Evolutionary conservation across 768 basidiomycete genomes (phyloP), one percentile per base, ranked within the genome.

Genomic region (Suillus decipiens): DNA sequence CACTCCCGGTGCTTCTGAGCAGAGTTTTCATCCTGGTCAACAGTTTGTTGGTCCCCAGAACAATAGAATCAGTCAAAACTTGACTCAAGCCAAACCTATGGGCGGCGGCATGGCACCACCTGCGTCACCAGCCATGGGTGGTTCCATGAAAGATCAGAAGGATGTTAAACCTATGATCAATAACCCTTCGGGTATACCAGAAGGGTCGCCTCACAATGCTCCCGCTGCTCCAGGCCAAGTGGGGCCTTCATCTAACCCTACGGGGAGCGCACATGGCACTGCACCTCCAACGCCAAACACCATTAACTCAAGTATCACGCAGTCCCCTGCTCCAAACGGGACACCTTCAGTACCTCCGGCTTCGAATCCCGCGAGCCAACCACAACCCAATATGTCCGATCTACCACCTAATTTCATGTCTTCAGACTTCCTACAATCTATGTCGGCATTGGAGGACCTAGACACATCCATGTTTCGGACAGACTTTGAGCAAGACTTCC

Each of bases 401-500:
- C 61, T 73, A 8, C 71, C 75, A 2, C 1, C 64, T 3, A 70
- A 33, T 36, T 72, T 67, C 41, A 59, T 69, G 43, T 69, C 68
- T 24, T 45, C 60, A 19, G 84, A 84, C 37, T 84, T 86, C 59
- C 82, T 86, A 62, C 76, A 80, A 64, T 79, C 75, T 14, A 74
- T 81, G 11, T 75, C 75, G 24, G 71, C 76, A 31, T 63, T 84
- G 70, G 82, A 82, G 31, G 74, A 76, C 48, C 76, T 79, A 51
- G 78, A 77, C 36, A 28, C 70, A 6, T 64, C 70, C 15, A 61
- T 85, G 47, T 84, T 85, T 69, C 72, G 78, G 53, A 66, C 73
- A n/a, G 79, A 81, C 57, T 89, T 89, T 66, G 89, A 89, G 73
- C 79, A 87, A 69, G 89, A 89, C 68, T 90, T 90, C 74, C 86